phyloP scores from a whole-genome alignment of 371 early-diverging fungal species.

The Mucor plumbeus region DNA sequence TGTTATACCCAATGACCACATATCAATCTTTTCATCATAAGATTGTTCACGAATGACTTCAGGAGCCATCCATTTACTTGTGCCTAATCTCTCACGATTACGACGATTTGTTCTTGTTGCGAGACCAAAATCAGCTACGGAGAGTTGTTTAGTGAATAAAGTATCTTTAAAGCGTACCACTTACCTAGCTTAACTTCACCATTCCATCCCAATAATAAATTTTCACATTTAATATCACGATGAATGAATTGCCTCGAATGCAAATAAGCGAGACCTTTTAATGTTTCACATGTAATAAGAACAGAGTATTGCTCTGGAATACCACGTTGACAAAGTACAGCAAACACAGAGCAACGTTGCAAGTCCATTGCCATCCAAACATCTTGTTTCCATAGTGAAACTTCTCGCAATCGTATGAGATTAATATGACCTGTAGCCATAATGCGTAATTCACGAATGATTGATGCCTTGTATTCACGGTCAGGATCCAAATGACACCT shows the following conservation, averaged over 20 bases:
- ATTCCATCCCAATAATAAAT: slow-evolving; percentile 91
- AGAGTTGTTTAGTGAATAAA: neutral
- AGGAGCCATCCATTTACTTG: slow-evolving; percentile 96
- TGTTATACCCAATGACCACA: slow-evolving; percentile 94
- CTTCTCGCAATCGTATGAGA: slow-evolving; percentile 51
- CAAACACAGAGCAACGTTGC: slow-evolving; percentile 54
- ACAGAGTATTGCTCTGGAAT: slow-evolving; percentile 55
- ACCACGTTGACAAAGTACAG: slow-evolving; percentile 55
- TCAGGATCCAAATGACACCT: slow-evolving; percentile 55
- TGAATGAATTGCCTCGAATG: slow-evolving; percentile 97
- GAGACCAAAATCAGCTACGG: slow-evolving; percentile 49
- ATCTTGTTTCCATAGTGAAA: slow-evolving; percentile 53
- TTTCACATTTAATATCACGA: slow-evolving; percentile 96
- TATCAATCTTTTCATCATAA: slow-evolving; percentile 90
- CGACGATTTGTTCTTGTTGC: slow-evolving; percentile 47
- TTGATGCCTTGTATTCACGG: slow-evolving; percentile 54
- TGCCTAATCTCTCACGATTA: slow-evolving; percentile 91
- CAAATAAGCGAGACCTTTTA: slow-evolving; percentile 87
- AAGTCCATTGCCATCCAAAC: slow-evolving; percentile 62
- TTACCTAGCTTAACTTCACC: slow-evolving; percentile 94
- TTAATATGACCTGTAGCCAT: slow-evolving; percentile 55
- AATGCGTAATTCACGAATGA: slow-evolving; percentile 53
- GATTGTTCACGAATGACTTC: slow-evolving; percentile 93
- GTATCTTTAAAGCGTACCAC: too few relatives aligned
- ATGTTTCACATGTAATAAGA: slow-evolving; percentile 47